phyloP scores from a whole-genome alignment of 73 alveolate species.

The Paraurostyla sp. region DNA sequence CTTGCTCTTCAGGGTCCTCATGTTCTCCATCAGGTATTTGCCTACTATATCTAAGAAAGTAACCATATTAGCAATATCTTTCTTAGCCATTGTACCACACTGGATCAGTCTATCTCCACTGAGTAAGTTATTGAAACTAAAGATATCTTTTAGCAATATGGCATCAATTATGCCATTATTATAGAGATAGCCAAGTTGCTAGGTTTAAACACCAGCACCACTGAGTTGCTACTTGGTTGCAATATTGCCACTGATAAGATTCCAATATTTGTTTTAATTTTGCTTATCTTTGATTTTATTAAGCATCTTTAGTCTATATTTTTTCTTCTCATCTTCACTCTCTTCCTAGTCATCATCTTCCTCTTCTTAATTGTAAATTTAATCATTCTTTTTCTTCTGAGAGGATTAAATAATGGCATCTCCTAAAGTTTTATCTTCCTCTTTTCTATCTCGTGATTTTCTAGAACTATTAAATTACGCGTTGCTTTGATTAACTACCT shows the following conservation, averaged over 20 bases:
- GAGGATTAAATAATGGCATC: neutral
- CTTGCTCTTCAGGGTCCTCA: neutral
- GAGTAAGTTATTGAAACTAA: neutral
- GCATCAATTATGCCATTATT: neutral
- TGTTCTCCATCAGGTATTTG: neutral
- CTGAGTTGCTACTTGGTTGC: neutral
- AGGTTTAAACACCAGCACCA: neutral
- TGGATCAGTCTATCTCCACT: neutral
- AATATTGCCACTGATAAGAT: neutral
- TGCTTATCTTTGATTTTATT: neutral
- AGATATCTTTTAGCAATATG: neutral
- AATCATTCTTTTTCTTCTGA: no score
- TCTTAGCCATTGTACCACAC: neutral
- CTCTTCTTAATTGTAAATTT: neutral
- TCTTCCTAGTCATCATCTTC: constrained; percentile 38
- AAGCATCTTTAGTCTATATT: neutral
- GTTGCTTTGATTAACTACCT: neutral
- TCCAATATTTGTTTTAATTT: neutral
- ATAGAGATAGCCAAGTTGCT: neutral
- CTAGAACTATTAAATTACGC: neutral
- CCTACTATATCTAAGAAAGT: neutral
- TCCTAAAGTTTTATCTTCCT: neutral
- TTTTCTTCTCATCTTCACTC: constrained; percentile 26
- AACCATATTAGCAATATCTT: neutral
- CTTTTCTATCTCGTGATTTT: neutral